Percentiles rank a stretch among this genome's conserved stretches.
Conservation (phyloP, 2,329 filamentous ascomycete genomes). For the Neonectria faginata region DNA sequence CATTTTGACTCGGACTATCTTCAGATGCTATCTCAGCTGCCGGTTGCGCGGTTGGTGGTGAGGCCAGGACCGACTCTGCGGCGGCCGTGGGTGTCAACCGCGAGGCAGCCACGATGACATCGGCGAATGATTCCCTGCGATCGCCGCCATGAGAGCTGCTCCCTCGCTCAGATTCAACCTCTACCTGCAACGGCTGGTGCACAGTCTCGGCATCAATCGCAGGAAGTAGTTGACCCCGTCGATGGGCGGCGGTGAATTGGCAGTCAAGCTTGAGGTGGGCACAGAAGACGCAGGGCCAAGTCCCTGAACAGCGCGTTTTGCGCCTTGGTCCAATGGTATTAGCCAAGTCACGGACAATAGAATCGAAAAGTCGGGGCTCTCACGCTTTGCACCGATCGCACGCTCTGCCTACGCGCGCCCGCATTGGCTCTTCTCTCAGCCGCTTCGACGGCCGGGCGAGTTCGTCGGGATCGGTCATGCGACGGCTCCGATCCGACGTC, state of each 20-base stretch:
- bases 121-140: constrained; percentile 1
- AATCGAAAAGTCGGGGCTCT: not conserved
- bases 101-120: constrained; percentile 7
- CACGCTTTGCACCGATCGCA: constrained; percentile 45
- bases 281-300: constrained; percentile 40
- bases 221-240: constrained; percentile 38
- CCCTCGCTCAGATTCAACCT: not conserved
- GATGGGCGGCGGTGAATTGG: constrained; percentile 39
- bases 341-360: not conserved
- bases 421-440: constrained; percentile 3
- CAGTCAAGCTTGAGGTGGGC: constrained; percentile 41
- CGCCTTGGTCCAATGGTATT: constrained; percentile 26
- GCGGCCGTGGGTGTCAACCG: not conserved
- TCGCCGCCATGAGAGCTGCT: not conserved
- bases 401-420: constrained; percentile 34
- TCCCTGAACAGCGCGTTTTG: constrained; percentile 44
- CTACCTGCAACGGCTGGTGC: not conserved
- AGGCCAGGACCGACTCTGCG: constrained; percentile 3
- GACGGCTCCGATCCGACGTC: not conserved
- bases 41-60: not conserved
- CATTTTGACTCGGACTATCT: not conserved
- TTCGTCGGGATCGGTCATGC: not conserved
- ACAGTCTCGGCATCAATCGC: constrained; percentile 33
- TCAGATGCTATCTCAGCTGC: not conserved
- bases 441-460: constrained; percentile 9